A percentile compares a stretch with the other conserved stretches of the same genome.
These are phyloP conservation scores for Pyrenula aspistea DNA, from an alignment of 495 filamentous ascomycete genomes.

Conservation along the genomic window DNA sequence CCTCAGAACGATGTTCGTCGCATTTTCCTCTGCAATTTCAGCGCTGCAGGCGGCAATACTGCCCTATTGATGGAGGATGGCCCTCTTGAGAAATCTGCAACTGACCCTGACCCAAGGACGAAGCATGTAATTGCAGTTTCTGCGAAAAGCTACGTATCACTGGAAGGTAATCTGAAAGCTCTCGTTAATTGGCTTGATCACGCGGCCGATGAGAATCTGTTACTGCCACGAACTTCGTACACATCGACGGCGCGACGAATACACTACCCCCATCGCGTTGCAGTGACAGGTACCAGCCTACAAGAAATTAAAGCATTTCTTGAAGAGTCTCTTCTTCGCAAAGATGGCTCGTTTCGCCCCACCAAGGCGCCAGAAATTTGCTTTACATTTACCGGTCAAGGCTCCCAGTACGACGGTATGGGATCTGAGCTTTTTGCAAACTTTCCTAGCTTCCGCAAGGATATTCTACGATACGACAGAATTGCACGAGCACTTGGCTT, in stretches of 20 bases:
- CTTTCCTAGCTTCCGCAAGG: slow-evolving; percentile 44
- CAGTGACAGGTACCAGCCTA: slow-evolving; percentile 23
- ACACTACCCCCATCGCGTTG: slow-evolving; percentile 30
- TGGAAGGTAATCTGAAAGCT: slow-evolving; percentile 17
- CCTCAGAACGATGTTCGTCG: slow-evolving; percentile 11
- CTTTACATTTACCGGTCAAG: slow-evolving; percentile 42
- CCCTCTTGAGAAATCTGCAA: slow-evolving; percentile 19
- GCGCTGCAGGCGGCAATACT: slow-evolving; percentile 23
- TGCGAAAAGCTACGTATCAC: slow-evolving; percentile 14
- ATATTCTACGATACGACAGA: slow-evolving; percentile 50
- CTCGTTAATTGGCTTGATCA: slow-evolving; percentile 33
- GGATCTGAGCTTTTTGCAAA: slow-evolving; percentile 52
- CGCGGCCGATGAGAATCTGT: slow-evolving; percentile 16
- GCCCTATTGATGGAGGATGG: slow-evolving; percentile 27
- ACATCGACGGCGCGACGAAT: slow-evolving; percentile 30
- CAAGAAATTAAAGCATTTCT: slow-evolving; percentile 25
- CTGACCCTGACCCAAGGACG: slow-evolving; percentile 8
- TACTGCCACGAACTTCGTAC: slow-evolving; percentile 33
- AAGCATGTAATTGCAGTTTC: slow-evolving; percentile 17
- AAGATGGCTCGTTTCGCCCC: slow-evolving; percentile 26
- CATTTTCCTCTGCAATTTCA: slow-evolving; percentile 25
- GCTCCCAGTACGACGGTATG: slow-evolving; percentile 40
- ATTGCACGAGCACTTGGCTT: slow-evolving; percentile 51
- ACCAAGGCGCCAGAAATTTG: slow-evolving; percentile 30
- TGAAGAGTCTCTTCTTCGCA: background rate